Evolutionary conservation across 768 basidiomycete genomes (phyloP), one percentile per base, ranked within the genome.

Genomic region (Naganishia onofrii): DNA sequence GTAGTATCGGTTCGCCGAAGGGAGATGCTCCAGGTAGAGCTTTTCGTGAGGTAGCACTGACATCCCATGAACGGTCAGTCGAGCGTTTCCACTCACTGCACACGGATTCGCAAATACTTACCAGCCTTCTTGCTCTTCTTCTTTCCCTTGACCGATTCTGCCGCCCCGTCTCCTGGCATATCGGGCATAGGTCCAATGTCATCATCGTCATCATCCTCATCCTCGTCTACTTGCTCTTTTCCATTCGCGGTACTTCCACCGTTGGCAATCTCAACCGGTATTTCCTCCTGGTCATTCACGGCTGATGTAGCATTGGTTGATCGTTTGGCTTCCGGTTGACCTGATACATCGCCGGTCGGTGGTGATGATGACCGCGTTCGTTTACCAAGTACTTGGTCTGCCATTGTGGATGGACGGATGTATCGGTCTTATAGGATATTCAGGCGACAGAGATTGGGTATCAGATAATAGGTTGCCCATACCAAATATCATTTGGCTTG

Each of bases 21-120:
- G 96, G 23, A 99, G 83, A 82, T 95, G 92, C 46, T 93, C 92
- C 54, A 99, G 85, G 83, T 91, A 98, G 21, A 97, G 84, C 74
- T 88, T 86, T 84, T 98, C 96, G 80, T 97, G 93, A 0, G 90
- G 93, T 8, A 98, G 86, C 52, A 95, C 93, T 97, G n/a, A 79
- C 32, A 70, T 65, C 74, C 51, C 21, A 29, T 19, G 34, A 17
- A 17, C 55, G 71, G 66, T 44, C 67, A 21, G 19, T 26, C 4
- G 26, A 44, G 6, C 13, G 34, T 7, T 31, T 26, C 26, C 63
- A 0, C 21, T 2, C 48, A 36, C 6, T 36, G 34, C 34, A 58
- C 29, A 32, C 38, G 23, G 52, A 8, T 32, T 34, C 21, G 1
- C 9, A 31, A 67, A 21, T n/a, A 63, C 75, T 76, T 55, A 80